Percentiles rank a stretch among this genome's conserved stretches.
phyloP scores from a whole-genome alignment of 2,329 filamentous ascomycete genomes.

The Ophiostoma sp. region DNA sequence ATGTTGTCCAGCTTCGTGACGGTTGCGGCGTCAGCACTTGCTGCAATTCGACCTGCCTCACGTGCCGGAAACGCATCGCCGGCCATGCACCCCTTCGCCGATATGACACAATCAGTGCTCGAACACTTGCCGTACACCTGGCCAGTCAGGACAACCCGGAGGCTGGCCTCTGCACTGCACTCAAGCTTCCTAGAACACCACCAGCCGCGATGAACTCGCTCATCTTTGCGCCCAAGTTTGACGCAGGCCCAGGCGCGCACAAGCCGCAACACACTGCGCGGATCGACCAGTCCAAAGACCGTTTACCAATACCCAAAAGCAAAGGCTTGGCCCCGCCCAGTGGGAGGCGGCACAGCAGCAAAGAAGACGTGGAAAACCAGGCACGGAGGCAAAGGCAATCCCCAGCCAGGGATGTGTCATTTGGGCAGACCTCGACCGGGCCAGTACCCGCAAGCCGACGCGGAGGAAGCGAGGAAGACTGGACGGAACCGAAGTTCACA shows the following conservation, averaged over 20 bases:
- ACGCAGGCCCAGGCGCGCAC: slow-evolving; percentile 18
- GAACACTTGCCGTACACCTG: slow-evolving; percentile 72
- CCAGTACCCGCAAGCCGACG: not conserved
- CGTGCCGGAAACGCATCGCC: slow-evolving; percentile 62
- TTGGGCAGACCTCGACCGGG: not conserved
- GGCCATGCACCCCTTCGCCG: slow-evolving; percentile 65
- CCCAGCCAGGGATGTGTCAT: not conserved
- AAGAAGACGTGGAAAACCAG: not conserved
- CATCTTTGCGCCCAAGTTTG: slow-evolving; percentile 39
- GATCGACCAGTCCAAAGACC: not conserved
- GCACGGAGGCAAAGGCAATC: not conserved
- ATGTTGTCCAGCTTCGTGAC: slow-evolving; percentile 72
- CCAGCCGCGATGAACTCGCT: slow-evolving; percentile 45
- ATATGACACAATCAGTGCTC: slow-evolving; percentile 75
- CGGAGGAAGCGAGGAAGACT: not conserved
- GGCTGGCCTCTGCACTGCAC: slow-evolving; percentile 56
- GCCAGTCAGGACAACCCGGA: slow-evolving; percentile 75
- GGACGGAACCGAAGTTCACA: slow-evolving; percentile 31
- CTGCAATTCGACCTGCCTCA: slow-evolving; percentile 72
- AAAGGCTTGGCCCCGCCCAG: not conserved
- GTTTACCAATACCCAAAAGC: not conserved
- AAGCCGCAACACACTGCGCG: slow-evolving; percentile 21
- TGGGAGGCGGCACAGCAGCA: not conserved
- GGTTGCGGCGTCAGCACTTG: slow-evolving; percentile 69
- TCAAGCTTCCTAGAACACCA: slow-evolving; percentile 40